Conservation (phyloP, 2,329 filamentous ascomycete species). For the Waltergamsia citrina region DNA sequence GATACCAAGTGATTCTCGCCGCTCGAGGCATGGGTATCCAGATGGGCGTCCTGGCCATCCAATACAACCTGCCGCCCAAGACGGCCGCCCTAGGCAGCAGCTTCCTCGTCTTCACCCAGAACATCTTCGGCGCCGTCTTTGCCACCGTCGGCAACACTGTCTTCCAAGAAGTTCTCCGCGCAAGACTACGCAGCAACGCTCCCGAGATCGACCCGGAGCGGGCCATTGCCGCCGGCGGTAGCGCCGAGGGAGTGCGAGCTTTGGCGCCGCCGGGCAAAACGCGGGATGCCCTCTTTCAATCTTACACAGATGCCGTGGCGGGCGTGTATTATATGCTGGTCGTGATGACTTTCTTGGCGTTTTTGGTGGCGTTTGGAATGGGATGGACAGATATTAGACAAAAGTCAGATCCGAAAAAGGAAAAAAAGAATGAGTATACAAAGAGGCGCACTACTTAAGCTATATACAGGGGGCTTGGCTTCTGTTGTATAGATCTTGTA, state of each 20-base stretch:
- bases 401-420: too few species aligned
- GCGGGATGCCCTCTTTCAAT: slow-evolving; percentile 4
- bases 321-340: slow-evolving; percentile 8
- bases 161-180: slow-evolving; percentile 7
- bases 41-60: slow-evolving; percentile 8
- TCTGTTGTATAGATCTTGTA: too few species aligned
- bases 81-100: slow-evolving; percentile 7
- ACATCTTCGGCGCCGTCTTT: slow-evolving; percentile 23
- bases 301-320: slow-evolving; percentile 6
- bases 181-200: slow-evolving; percentile 4
- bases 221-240: slow-evolving; percentile 10
- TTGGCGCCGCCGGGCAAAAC: slow-evolving; percentile 4
- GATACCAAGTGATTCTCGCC: slow-evolving; percentile 36
- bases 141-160: slow-evolving; percentile 10
- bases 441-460: too few species aligned
- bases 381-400: slow-evolving; percentile 10
- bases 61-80: slow-evolving; percentile 1
- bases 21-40: slow-evolving; percentile 1
- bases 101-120: slow-evolving; percentile 25
- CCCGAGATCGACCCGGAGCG: slow-evolving; percentile 5
- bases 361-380: slow-evolving; percentile 9
- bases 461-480: too few species aligned
- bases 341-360: slow-evolving; percentile 4
- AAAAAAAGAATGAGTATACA: too few species aligned
- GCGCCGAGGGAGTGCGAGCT: slow-evolving; percentile 7